Evolutionary conservation across 2,329 filamentous ascomycete genomes (phyloP), one percentile per base, ranked within the genome.

Genomic region (Fusarium subtropicale): DNA sequence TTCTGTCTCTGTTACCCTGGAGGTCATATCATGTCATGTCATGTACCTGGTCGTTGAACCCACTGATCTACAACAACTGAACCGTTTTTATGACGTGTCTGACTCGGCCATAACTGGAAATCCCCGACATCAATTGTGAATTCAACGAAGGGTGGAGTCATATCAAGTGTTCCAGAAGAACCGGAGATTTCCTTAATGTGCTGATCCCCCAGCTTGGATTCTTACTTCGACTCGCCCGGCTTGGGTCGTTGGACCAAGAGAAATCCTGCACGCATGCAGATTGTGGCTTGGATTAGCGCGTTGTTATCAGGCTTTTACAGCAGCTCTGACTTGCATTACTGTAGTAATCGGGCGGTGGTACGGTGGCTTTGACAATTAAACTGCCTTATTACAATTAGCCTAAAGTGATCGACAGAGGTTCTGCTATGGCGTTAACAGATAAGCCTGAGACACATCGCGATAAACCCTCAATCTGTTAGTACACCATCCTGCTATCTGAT

Each of bases 361-460:
- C 33, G 47, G 33, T 51, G 48, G 48, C 48, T 51, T 18, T 26
- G 20, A 15, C 18, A 24, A 9, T 26, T 8, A n/a, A 18, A n/a
- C 7, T 28, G 24, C 18, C 33, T 15, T 38, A 6, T 39, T 20
- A 13, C 4, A 16, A 30, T 39, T 6, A 39, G 48, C 33, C 48
- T 39, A 51, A 39, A 39, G 33, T 18, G 34, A 51, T 51, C 9
- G 18, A 3, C 18, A 6, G 3, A 3, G 1, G 1, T 1, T 3
- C 1, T 5, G n/a, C 11, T 51, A 16, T 11, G 2, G 4, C 1
- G 6, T 33, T 51, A 51, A 13, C 48, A 39, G 48, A 51, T 39
- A 51, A 26, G 16, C 4, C 4, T 5, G 1, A 2, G 4, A 2
- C 0, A 18, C 1, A 4, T 0, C 0, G 3, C 10, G 31, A 48